Base-by-base conservation (phyloP, 2,329 filamentous ascomycete genomes). In the Pestalotiopsis sp. region DNA sequence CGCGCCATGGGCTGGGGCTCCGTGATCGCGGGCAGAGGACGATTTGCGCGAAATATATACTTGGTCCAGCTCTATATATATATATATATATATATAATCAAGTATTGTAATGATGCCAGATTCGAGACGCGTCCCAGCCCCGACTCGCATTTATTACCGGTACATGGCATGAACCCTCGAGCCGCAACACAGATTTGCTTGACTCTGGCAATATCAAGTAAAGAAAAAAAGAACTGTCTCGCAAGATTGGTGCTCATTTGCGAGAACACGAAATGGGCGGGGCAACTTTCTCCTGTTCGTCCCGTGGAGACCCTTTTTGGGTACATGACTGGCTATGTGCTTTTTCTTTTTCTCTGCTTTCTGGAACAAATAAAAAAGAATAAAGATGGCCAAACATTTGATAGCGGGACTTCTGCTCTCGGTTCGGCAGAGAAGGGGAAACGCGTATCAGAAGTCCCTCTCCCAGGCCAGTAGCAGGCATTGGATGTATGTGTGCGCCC, bases 361-460 rank as follows among this genome's bases (percentile, higher is more conserved):
- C 59, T 62, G 41, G 59, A 62, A 62, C 59, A 62, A 62, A 62
- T 27, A 62, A 27, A 36, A 31, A 13, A 59, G 14, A 27, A 62
- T 20, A 20, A 59, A 36, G 31, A 9, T 9, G 31, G 31, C 31
- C 31, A 36, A 36, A 36, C 31, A 9, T 36, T 36, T 52, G 45
- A 52, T 52, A 52, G 45, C 45, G 45, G 45, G 45, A 52, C 45
- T 36, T 36, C 31, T 52, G 45, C 41, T 39, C 27, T 59, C 57
- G 25, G 59, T 62, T 36, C 59, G 59, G 59, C 59, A 62, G 14
- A 62, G 31, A 17, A 59, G 57, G 23, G n/a, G 27, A 52, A n/a
- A 36, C 36, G 59, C 59, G 59, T 62, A 62, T 62, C 59, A 62
- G 59, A 39, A 36, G 27, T 39, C 14, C 27, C 31, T 36, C 31